Base-by-base conservation (phyloP, 805 yeast genomes). In the Zygosaccharomyces siamensis region DNA sequence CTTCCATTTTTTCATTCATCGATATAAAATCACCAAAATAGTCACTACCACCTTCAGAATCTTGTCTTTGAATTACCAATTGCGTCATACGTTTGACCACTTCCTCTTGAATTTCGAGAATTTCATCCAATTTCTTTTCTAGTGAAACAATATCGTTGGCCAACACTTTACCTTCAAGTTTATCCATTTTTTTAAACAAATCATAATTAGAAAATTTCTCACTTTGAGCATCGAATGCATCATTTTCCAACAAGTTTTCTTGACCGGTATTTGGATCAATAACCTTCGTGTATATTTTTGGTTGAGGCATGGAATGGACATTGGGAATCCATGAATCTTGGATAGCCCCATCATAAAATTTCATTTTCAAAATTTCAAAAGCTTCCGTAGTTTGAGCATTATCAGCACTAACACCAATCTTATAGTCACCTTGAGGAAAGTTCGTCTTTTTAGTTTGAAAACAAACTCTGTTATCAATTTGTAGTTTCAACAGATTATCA, bases 391-490 rank as follows among this genome's bases (percentile, higher is more conserved):
- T 60, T 36, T 68, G 62, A 4, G 69, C 73, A 27, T 78, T 68
- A 16, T 59, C 59, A 1, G 83, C 86, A 30, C 83, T 69, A 4
- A 78, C 67, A 49, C 89, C 89, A 41, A 84, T 49, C 42, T 67
- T 72, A 50, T 76, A 72, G 30, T 68, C 55, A 1, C 61, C 54
- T 5, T 63, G 52, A 28, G 78, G 78, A 16, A 85, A 60, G 31
- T 66, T 60, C 32, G 85, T 69, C 47, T 77, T 65, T 49, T 78
- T 76, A 0, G 89, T 81, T 63, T 81, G 81, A 65, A 85, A 79
- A 60, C 89, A 81, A 48, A 86, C 71, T 56, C 76, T 79, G 63
- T 86, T 86, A 64, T 86, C 88, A 43, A 84, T 69, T 52, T 86
- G 88, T n/a, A 85, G 74, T 55, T 83, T 82, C 53, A 83, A 72